Percentiles rank a stretch among this genome's conserved stretches.
phyloP scores from a whole-genome alignment of 768 basidiomycete genomes.

The Cubamyces lactineus region DNA sequence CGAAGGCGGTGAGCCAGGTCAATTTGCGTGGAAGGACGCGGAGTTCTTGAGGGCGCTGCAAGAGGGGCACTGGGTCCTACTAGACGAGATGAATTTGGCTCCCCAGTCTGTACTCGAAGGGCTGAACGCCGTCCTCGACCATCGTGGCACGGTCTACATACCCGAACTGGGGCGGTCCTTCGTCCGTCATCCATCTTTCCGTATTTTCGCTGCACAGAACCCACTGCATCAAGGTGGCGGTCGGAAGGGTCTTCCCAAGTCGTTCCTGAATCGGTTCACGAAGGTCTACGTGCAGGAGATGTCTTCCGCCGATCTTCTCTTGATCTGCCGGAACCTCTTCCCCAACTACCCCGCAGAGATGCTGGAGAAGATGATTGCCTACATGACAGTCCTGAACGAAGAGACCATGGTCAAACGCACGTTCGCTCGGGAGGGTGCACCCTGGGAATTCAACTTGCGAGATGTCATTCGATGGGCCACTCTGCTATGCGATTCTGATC shows the following conservation, averaged over 20 bases:
- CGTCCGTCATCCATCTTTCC: constrained; percentile 86
- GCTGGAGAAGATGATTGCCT: constrained; percentile 78
- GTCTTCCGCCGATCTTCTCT: constrained; percentile 70
- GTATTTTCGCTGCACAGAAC: constrained; percentile 98
- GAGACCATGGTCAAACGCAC: constrained; percentile 62
- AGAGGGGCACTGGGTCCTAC: constrained; percentile 95
- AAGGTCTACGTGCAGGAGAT: constrained; percentile 94
- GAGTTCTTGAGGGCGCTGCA: constrained; percentile 94
- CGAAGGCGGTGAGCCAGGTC: constrained; percentile 87
- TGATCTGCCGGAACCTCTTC: constrained; percentile 78
- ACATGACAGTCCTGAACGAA: constrained; percentile 72
- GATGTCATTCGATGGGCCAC: constrained; percentile 90
- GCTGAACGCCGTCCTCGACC: constrained; percentile 93
- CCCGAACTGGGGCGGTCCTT: constrained; percentile 94
- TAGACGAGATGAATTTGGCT: constrained; percentile 99
- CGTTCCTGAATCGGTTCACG: constrained; percentile 98
- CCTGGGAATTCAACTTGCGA: constrained; percentile 98
- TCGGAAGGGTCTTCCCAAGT: constrained; percentile 95
- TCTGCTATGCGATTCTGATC: constrained; percentile 44
- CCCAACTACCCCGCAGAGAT: constrained; percentile 56
- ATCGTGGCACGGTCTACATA: constrained; percentile 92
- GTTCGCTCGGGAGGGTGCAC: constrained; percentile 81
- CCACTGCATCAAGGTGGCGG: constrained; percentile 96
- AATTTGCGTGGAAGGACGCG: constrained; percentile 97
- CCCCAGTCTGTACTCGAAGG: constrained; percentile 97